Conservation (phyloP, 805 yeast species). For the Kodamaea laetipori region DNA sequence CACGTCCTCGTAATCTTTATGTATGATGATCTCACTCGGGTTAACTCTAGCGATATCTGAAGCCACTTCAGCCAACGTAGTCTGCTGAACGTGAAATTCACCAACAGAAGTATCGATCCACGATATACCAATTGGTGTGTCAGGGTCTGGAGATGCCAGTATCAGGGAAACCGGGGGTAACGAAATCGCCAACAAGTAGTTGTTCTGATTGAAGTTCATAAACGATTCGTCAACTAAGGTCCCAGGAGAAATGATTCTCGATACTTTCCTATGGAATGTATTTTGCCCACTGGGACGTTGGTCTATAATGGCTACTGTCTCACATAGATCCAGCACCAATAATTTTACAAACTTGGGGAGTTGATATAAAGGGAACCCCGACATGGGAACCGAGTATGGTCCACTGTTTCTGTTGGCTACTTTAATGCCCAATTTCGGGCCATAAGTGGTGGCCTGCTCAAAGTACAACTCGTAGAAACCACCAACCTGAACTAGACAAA, state of each 20-base stretch:
- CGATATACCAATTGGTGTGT: constrained; percentile 62
- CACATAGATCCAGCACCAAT: constrained; percentile 67
- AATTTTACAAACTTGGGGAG: constrained; percentile 72
- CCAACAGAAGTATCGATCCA: constrained; percentile 94
- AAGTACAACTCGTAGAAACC: constrained; percentile 86
- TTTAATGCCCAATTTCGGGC: constrained; percentile 69
- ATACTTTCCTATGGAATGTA: constrained; percentile 64
- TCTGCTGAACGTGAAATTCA: constrained; percentile 66
- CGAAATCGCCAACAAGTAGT: constrained; percentile 66
- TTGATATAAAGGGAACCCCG: constrained; percentile 83
- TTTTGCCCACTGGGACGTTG: constrained; percentile 42
- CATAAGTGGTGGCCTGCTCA: constrained; percentile 79
- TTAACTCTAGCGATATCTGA: constrained; percentile 75
- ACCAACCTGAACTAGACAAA: constrained; percentile 72
- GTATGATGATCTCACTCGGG: constrained; percentile 77
- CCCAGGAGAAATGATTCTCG: constrained; percentile 88
- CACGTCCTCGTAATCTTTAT: constrained; percentile 44
- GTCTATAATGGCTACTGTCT: constrained; percentile 81
- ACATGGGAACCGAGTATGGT: constrained; percentile 62
- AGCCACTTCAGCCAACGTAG: constrained; percentile 58
- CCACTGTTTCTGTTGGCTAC: constrained; percentile 58
- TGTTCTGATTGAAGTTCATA: constrained; percentile 69
- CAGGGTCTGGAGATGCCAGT: constrained; percentile 33
- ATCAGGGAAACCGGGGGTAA: constrained; percentile 48
- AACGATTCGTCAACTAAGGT: constrained; percentile 87